Conservation (phyloP, 495 filamentous ascomycete species). For the Cairneyella variabilis region DNA sequence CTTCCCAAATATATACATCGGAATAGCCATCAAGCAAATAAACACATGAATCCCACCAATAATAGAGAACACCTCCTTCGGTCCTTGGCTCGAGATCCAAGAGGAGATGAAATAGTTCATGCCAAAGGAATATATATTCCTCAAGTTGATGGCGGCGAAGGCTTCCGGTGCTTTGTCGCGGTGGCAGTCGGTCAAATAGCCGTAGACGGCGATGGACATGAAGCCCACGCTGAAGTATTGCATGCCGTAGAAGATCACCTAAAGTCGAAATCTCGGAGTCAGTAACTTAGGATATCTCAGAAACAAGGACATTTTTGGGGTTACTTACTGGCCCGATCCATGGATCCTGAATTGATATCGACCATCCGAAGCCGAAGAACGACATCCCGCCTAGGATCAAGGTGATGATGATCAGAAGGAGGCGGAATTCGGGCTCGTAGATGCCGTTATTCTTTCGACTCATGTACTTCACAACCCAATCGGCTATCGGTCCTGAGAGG, state of each 20-base stretch:
- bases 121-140: slow-evolving; percentile 5
- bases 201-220: neutral
- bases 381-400: slow-evolving; percentile 13
- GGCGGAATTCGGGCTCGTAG: neutral
- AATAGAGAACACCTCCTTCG: slow-evolving; percentile 7
- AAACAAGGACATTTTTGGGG: no score
- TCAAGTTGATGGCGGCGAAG: slow-evolving; percentile 2
- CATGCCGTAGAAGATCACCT: slow-evolving; percentile 7
- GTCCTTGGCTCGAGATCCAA: slow-evolving; percentile 4
- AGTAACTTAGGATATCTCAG: no score
- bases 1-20: slow-evolving; percentile 7
- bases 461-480: slow-evolving; percentile 42
- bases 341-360: neutral
- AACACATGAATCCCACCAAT: slow-evolving; percentile 5
- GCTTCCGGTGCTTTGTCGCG: slow-evolving; percentile 6
- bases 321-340: slow-evolving; percentile 6
- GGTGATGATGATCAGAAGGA: neutral
- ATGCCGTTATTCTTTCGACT: neutral
- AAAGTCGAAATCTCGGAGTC: no score
- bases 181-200: slow-evolving; percentile 4
- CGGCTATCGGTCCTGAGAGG: slow-evolving; percentile 63
- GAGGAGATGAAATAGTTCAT: slow-evolving; percentile 9
- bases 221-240: slow-evolving; percentile 3
- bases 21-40: slow-evolving; percentile 4
- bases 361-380: slow-evolving; percentile 52